A percentile compares a stretch with the other conserved stretches of the same genome.
Conservation (phyloP, 1,139 yeast genomes). For the Lodderomyces jiufengensis region DNA sequence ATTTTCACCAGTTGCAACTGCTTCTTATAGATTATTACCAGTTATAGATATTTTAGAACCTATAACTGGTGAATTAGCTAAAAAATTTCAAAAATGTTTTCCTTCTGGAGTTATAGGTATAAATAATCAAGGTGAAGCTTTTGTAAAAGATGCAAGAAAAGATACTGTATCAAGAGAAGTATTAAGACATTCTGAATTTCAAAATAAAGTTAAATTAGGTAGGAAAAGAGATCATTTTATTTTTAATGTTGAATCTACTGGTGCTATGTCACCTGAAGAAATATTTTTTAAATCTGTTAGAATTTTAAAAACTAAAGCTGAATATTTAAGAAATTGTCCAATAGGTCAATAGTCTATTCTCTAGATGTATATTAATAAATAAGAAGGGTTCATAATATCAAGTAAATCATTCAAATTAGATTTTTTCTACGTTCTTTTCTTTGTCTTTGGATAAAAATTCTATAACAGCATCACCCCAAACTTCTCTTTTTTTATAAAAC, state of each 20-base stretch:
- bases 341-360: constrained; percentile 63
- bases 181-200: constrained; percentile 85
- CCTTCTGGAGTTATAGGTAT: constrained; percentile 90
- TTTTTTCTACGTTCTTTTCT: not conserved
- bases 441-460: constrained; percentile 27
- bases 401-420: no score
- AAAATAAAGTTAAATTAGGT: constrained; percentile 85
- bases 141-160: constrained; percentile 80
- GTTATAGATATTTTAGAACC: constrained; percentile 74
- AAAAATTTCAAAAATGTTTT: constrained; percentile 81
- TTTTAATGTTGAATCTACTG: constrained; percentile 90
- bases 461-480: constrained; percentile 66
- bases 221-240: constrained; percentile 90
- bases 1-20: constrained; percentile 95
- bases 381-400: no score
- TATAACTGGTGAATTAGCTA: constrained; percentile 73
- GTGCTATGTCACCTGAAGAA: constrained; percentile 96
- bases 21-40: constrained; percentile 95
- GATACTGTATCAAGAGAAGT: constrained; percentile 98
- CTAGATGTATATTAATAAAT: no score
- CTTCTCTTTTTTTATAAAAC: constrained; percentile 54
- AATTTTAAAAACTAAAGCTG: constrained; percentile 81
- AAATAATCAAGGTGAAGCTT: constrained; percentile 63
- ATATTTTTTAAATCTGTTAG: constrained; percentile 87
- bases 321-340: constrained; percentile 74